Evolutionary conservation across 257 asterid genomes (phyloP), one percentile per base, ranked within the genome.

Genomic region (Solanum neorickii): DNA sequence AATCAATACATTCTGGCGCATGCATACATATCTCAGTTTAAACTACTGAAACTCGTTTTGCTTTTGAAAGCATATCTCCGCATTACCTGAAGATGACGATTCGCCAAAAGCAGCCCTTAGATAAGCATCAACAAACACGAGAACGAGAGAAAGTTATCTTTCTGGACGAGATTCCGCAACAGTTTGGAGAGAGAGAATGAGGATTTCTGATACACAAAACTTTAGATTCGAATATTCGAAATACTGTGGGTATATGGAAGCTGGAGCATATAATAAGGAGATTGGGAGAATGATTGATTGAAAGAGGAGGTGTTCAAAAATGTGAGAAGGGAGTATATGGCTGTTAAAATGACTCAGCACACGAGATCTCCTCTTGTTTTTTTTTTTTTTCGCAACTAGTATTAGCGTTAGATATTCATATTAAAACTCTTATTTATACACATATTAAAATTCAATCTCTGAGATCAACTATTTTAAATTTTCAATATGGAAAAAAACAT

Each of bases 61-160:
- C 42, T 78, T 46, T 56, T 56, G 66, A 56, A 56, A 56, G 66
- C 66, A 20, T 20, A 0, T 27, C 60, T 9, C 3, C 65, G 9
- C 41, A 44, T 46, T 78, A 78, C 84, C 84, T 78, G 84, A 78
- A 9, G 84, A 78, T 25, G 42, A 78, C 9, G 84, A 78, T 31
- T 78, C 66, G 3, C 10, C 27, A 46, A 46, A 44, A 25, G 37
- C 18, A 78, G 42, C 84, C 29, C 42, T 78, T 78, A 46, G 84
- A 78, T 78, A 37, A 78, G 84, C 84, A 78, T 3, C 84, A 78
- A 78, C 84, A 78, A 78, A 78, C 84, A 44, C 65, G n/a, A 72
- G 13, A 5, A 35, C 16, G 31, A 76, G 83, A 76, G 23, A 75
- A 6, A 3, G 20, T 0, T 76, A 41, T 73, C 9, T 73, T 10